Percentiles rank a stretch among this genome's conserved stretches.
Conservation (phyloP, 192 early-diverging fungal genomes). For the Piromyces finnis region DNA sequence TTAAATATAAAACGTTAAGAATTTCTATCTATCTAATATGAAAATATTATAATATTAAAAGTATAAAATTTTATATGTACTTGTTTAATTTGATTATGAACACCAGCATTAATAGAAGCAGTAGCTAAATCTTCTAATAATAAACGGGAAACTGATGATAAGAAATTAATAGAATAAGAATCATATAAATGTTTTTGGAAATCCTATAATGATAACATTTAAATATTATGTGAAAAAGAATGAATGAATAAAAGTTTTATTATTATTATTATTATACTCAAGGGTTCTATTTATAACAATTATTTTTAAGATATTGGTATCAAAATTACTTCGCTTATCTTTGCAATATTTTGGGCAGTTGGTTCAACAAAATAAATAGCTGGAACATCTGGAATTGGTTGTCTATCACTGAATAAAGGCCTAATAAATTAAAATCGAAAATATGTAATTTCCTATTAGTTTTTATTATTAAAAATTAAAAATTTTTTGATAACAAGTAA, state of each 20-base stretch:
- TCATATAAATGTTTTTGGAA: conserved; percentile 79
- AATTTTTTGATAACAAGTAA: too few relatives aligned
- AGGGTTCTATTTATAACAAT: too few relatives aligned
- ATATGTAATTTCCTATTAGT: too few relatives aligned
- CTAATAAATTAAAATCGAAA: too few relatives aligned
- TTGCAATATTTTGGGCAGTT: conserved; percentile 62
- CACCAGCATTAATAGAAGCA: conserved; percentile 52
- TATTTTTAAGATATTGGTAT: too few relatives aligned
- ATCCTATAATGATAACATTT: conserved; percentile 33
- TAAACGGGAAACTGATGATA: conserved; percentile 63
- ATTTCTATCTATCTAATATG: too few relatives aligned
- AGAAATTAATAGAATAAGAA: conserved; percentile 91
- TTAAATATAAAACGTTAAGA: too few relatives aligned
- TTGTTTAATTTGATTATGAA: conserved; percentile 66
- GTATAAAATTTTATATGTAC: conserved; percentile 10
- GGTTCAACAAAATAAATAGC: conserved; percentile 93
- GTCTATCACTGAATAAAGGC: conserved; percentile 63
- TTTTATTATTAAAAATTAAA: too few relatives aligned
- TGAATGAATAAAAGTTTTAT: too few relatives aligned
- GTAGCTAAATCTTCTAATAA: conserved; percentile 87
- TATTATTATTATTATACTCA: too few relatives aligned
- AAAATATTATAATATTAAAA: too few relatives aligned
- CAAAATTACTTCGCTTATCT: conserved; percentile 55
- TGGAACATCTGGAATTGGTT: conserved; percentile 86
- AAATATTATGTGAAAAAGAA: neutral